A percentile compares a stretch with the other conserved stretches of the same genome.
Conservation (phyloP, 345 rosid genomes). For the Salix caprea region DNA sequence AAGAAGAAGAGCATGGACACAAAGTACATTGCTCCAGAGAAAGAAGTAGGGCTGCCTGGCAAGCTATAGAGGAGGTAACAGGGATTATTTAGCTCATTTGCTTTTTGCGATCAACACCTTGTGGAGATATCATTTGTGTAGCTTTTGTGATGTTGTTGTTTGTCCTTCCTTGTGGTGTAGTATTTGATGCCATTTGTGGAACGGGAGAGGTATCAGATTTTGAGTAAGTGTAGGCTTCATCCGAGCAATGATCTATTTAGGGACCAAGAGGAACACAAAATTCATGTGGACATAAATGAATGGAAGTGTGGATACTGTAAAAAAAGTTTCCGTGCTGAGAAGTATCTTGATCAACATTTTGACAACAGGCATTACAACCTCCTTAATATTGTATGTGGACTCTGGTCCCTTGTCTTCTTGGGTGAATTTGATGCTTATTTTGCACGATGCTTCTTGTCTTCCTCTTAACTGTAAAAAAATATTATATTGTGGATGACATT, state of each 20-base stretch:
- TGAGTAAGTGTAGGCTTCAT: constrained; percentile 71
- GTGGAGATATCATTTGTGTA: not conserved
- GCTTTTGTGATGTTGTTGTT: not conserved
- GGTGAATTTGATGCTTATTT: not conserved
- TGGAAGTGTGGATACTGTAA: constrained; percentile 96
- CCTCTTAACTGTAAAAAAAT: no score
- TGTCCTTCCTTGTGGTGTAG: constrained; percentile 29
- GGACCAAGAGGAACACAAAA: constrained; percentile 88
- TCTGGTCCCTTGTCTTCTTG: constrained; percentile 25
- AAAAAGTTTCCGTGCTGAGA: constrained; percentile 83
- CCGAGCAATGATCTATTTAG: constrained; percentile 71
- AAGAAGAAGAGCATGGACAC: constrained; percentile 4
- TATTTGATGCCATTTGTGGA: constrained; percentile 88
- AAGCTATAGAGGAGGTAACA: constrained; percentile 66
- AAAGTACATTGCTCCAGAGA: constrained; percentile 91
- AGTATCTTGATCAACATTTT: constrained; percentile 79
- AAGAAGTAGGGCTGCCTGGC: constrained; percentile 86
- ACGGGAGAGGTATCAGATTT: constrained; percentile 52
- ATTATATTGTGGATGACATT: no score
- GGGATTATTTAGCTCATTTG: not conserved
- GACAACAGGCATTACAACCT: constrained; percentile 70
- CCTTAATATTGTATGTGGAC: constrained; percentile 65
- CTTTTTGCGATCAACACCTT: not conserved
- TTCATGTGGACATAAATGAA: constrained; percentile 63
- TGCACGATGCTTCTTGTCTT: not conserved